These are phyloP conservation scores for Fraxinus platypoda DNA, from an alignment of 305 asterid genomes.

Conservation along the genomic window DNA sequence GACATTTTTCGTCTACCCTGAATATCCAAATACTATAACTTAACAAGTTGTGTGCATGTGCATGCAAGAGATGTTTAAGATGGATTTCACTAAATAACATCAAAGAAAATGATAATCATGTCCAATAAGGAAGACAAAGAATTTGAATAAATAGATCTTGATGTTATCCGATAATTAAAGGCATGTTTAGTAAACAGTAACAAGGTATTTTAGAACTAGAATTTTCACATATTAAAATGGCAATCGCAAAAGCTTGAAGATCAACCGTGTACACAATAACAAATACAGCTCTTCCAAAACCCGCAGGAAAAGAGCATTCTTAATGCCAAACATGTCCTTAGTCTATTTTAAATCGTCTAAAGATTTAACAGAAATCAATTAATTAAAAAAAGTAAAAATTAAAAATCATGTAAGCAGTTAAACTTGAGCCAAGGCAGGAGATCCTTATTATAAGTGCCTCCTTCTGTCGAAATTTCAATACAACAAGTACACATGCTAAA, in stretches of 20 bases:
- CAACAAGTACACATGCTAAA: no score
- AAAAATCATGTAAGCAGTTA: no score
- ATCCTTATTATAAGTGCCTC: not conserved
- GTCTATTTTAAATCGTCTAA: no score
- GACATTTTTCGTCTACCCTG: not conserved
- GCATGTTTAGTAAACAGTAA: not conserved
- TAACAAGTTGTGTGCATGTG: not conserved
- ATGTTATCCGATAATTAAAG: not conserved
- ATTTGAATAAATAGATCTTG: not conserved
- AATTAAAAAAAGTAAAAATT: no score
- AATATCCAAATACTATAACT: not conserved
- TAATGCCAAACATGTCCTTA: no score
- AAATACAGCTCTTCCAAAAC: not conserved
- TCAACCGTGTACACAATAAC: not conserved
- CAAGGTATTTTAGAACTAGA: no score
- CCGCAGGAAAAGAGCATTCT: no score
- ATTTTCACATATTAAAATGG: not conserved
- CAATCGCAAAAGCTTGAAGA: not conserved
- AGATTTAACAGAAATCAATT: no score
- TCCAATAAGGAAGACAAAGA: not conserved
- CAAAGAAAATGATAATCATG: not conserved
- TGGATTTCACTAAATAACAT: not conserved
- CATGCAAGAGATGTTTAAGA: not conserved
- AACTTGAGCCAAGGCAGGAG: not conserved
- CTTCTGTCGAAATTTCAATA: no score